A percentile compares a stretch with the other conserved stretches of the same genome.
phyloP scores from a whole-genome alignment of 495 filamentous ascomycete genomes.

The Achaetomiella virescens region DNA sequence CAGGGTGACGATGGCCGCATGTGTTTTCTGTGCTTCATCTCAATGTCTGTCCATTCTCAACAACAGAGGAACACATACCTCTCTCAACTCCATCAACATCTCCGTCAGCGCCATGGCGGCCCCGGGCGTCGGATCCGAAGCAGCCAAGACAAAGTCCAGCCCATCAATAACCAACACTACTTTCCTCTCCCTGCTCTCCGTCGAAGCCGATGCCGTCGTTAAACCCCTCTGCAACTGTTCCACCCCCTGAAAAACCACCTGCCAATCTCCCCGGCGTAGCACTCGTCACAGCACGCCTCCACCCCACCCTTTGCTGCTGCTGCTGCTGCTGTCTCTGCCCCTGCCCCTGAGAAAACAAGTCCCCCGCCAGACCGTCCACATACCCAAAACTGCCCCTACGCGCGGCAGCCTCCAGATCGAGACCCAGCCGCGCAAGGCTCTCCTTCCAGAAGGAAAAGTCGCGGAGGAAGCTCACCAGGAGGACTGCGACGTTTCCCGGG shows the following conservation, averaged over 20 bases:
- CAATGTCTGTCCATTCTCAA: not conserved
- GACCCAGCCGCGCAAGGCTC: slow-evolving; percentile 54
- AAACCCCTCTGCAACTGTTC: slow-evolving; percentile 15
- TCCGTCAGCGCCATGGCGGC: slow-evolving; percentile 30
- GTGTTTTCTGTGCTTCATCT: slow-evolving; percentile 33
- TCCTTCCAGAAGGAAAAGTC: slow-evolving; percentile 71
- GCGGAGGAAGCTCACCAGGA: slow-evolving; percentile 76
- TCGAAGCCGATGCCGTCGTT: not conserved
- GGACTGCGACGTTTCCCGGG: slow-evolving; percentile 40
- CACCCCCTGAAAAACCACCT: slow-evolving; percentile 29
- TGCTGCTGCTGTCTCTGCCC: not conserved
- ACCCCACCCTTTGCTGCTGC: not conserved
- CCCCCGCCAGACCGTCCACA: slow-evolving; percentile 56
- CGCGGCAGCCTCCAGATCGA: slow-evolving; percentile 60
- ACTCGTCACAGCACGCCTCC: slow-evolving; percentile 9
- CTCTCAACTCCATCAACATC: slow-evolving; percentile 45
- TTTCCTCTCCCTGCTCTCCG: slow-evolving; percentile 12
- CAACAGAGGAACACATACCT: slow-evolving; percentile 44
- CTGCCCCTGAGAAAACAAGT: not conserved
- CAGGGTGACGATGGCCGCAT: slow-evolving; percentile 60
- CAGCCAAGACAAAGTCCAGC: slow-evolving; percentile 50
- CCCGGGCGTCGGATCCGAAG: slow-evolving; percentile 16
- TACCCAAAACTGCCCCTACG: slow-evolving; percentile 57
- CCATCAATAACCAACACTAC: slow-evolving; percentile 50
- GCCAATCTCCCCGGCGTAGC: slow-evolving; percentile 15